Evolutionary conservation across 768 basidiomycete species (phyloP), one percentile per base, ranked within the genome.

Genomic region (Termitomyces sp.): DNA sequence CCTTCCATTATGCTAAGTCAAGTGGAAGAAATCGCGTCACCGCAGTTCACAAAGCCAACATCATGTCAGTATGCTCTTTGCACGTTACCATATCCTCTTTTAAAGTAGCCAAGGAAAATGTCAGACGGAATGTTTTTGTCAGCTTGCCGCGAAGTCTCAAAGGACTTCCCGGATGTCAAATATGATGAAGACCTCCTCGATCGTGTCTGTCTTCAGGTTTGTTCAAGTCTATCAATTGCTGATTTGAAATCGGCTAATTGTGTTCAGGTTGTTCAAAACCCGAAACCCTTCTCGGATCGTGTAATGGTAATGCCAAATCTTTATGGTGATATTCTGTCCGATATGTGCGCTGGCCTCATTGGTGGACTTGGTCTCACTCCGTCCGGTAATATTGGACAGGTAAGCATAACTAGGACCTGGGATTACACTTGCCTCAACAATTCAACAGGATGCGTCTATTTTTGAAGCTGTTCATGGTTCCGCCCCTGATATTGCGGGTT

Each of bases 241-340:
- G 37, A 9, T 39, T 24, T 20, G 36, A 32, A 31, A 46, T 57
- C 32, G 57, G 22, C 37, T 1, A 22, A 26, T 36, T 26, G 14
- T 60, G 1, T 26, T 43, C 20, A 94, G 87, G 82, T 98, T 66
- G 92, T 93, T 32, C 90, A 92, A 69, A 95, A 99, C 74, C 97
- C 97, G 24, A 78, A 74, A 65, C 97, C 97, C 7, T 99, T 86
- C 77, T 82, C 92, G 37, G 94, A 97, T 76, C 88, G 94, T 50
- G 96, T 99, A 62, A 98, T 99, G 96, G 97, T 99, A 64, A 98
- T 98, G 95, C 97, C 97, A 54, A 99, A 99, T 79, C 77, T 99
- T 60, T 95, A 92, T 66, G 92, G 90, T 69, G 94, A 94, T 71
- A 97, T 97, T 68, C 77, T 97, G 62, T 97, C 94, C 48, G 95